A percentile compares a stretch with the other conserved stretches of the same genome.
These are phyloP conservation scores for Nasturtium officinale DNA, from an alignment of 345 rosid species.

Conservation along the genomic window DNA sequence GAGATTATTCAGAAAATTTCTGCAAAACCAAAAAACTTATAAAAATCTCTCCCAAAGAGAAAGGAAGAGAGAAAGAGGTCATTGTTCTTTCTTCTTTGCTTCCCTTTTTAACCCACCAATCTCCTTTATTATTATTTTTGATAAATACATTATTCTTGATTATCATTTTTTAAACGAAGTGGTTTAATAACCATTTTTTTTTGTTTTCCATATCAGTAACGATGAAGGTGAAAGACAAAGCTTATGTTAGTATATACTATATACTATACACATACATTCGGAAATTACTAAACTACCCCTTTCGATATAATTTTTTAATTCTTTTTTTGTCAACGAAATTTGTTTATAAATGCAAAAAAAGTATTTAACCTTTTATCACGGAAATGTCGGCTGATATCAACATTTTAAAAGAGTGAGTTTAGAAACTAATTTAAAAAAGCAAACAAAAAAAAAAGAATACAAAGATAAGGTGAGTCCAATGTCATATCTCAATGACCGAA, in stretches of 20 bases:
- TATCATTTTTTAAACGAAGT: conserved; percentile 17
- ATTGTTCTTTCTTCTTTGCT: conserved; percentile 57
- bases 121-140: conserved; percentile 32
- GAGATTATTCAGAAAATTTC: conserved; percentile 43
- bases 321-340: conserved; percentile 21
- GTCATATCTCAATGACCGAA: conserved; percentile 40
- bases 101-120: conserved; percentile 43
- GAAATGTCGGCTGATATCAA: conserved; percentile 37
- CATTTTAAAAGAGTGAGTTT: conserved; percentile 29
- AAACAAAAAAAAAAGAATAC: conserved; percentile 31
- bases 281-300: conserved; percentile 28
- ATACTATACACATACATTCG: not conserved
- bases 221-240: conserved; percentile 30
- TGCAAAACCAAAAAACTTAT: conserved; percentile 33
- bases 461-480: conserved; percentile 43
- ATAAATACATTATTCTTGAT: not conserved
- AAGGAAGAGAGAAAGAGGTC: conserved; percentile 44
- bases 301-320: not conserved
- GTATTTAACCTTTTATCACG: conserved; percentile 21
- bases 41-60: conserved; percentile 39
- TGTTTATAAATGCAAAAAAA: not conserved
- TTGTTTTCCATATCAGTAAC: conserved; percentile 14
- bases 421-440: conserved; percentile 8
- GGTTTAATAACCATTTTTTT: conserved; percentile 19
- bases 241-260: not conserved